Evolutionary conservation across 148 eudicot species (phyloP), one percentile per base, ranked within the genome.

Genomic region (Beta vulgaris): DNA sequence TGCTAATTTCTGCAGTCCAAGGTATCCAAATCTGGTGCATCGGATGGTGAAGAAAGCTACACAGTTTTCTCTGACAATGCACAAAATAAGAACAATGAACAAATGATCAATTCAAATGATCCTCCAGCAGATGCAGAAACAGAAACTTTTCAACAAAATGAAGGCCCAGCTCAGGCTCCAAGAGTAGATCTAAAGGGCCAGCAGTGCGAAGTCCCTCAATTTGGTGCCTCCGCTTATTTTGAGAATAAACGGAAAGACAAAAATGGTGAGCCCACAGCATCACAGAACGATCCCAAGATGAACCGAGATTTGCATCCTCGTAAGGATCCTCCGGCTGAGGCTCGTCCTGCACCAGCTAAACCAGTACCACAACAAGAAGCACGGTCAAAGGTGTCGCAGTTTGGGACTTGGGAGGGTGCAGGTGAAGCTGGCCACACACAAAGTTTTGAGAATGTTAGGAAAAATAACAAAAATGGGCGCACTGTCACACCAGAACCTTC

Each of bases 21-120:
- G 78, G 84, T 84, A 48, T 84, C 87, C 0, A 82, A 78, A 67
- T 84, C 81, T 78, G 87, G 87, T 35, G 79, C 80, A 28, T 84
- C 84, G 87, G 77, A 76, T 57, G 84, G 79, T 23, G 77, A 67
- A 25, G 78, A 81, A 44, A 78, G 76, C 78, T 84, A 60, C 73
- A 84, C 87, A 18, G 84, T 73, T 15, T 84, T 59, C 72, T 84
- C 81, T 31, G 84, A 84, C 35, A 72, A 68, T 4, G 87, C 87
- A 55, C 80, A 84, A 44, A 78, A 84, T 32, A 75, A 69, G 76
- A 37, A 14, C 53, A 75, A 57, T 29, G 86, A 80, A n/a, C 43
- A 32, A 54, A 65, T 48, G 46, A 86, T 87, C 42, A 87, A 90
- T 64, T 91, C 93, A 6, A 90, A 90, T 71, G 91, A 87, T 29